Base-by-base conservation (phyloP, 2,329 filamentous ascomycete species). In the Xylaria sp. region DNA sequence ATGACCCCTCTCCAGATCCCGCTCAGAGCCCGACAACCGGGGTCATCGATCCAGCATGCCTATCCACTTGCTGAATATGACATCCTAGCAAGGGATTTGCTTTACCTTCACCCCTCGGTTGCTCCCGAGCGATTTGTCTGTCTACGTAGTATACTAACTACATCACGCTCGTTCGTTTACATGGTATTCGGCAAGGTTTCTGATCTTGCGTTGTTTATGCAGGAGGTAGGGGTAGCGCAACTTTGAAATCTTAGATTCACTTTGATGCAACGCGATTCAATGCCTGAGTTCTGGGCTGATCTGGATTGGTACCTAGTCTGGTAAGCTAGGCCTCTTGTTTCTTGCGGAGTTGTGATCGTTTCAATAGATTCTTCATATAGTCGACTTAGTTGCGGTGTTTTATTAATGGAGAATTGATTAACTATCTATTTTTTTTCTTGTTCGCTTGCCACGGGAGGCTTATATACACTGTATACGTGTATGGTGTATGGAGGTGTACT, bases 1-100 rank as follows among this genome's bases (percentile, higher is more conserved):
- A 2, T 51, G 2, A 5, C n/a, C 25, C 27, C 39, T 10, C 29
- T 44, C 31, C 44, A 61, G 47, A 61, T 44, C 58, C 58, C 58
- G 58, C 33, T 22, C 58, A 61, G 47, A 61, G 45, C 58, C 58
- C 58, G 58, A 51, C 25, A 31, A 61, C 47, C 45, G 36, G 58
- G 58, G 33, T 42, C 22, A 31, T 22, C n/a, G n/a, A 31, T 36
- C 13, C 39, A 22, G 17, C 31, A n/a, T n/a, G n/a, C n/a, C n/a
- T n/a, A n/a, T n/a, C n/a, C n/a, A n/a, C n/a, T n/a, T n/a, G n/a
- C n/a, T n/a, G n/a, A n/a, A n/a, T n/a, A n/a, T n/a, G n/a, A n/a
- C n/a, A n/a, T n/a, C n/a, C 15, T 6, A 7, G 15, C 38, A 42
- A 42, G 38, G 20, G 42, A 25, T 2, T 10, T 20, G 10, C 36